phyloP scores from a whole-genome alignment of 352 stramenopile species.

The Paralagenidium karlingii region DNA sequence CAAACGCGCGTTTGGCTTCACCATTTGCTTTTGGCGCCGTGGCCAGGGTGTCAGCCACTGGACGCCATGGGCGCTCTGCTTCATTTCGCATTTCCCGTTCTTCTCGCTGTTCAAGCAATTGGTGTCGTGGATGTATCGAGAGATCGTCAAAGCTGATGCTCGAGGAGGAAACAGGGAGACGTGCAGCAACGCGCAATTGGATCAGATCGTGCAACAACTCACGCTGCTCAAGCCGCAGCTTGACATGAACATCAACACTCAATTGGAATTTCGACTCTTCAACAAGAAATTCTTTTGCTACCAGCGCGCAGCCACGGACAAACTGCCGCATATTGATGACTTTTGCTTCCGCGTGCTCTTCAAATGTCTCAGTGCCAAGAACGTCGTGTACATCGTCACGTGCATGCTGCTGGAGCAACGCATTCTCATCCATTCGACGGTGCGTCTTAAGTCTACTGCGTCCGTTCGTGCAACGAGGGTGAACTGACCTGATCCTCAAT shows the following conservation, averaged over 20 bases:
- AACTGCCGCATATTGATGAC: conserved; percentile 50
- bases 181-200: neutral
- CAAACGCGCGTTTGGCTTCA: conserved; percentile 54
- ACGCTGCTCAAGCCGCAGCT: neutral
- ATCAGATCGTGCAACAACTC: neutral
- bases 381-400: conserved; percentile 72
- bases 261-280: conserved; percentile 18
- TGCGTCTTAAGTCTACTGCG: conserved; percentile 10
- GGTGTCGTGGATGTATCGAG: conserved; percentile 53
- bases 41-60: conserved; percentile 10
- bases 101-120: conserved; percentile 75
- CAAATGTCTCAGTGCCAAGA: conserved; percentile 65
- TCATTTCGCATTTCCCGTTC: conserved; percentile 73
- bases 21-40: conserved; percentile 27
- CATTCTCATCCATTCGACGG: conserved; percentile 67
- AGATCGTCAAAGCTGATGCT: neutral
- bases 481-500: neutral
- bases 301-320: conserved; percentile 36
- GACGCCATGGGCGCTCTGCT: conserved; percentile 47
- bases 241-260: neutral
- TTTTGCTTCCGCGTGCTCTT: conserved; percentile 74
- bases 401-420: conserved; percentile 76
- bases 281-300: conserved; percentile 32
- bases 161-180: neutral
- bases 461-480: neutral